Evolutionary conservation across 164 flowering plant genomes (phyloP).

Genomic region (Aristolochia californica): DNA sequence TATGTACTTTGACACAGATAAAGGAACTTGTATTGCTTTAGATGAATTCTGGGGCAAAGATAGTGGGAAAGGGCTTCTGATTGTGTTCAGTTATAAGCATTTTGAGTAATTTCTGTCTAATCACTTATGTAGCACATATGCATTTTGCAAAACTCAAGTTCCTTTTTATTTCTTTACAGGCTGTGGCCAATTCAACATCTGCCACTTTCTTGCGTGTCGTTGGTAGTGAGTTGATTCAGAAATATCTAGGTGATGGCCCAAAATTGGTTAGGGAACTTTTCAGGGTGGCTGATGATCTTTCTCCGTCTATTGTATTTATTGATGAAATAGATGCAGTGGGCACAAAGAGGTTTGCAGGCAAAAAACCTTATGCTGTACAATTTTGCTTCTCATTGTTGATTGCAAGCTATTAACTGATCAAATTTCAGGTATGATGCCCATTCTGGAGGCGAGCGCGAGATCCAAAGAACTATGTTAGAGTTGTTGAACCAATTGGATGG

Average conservation of each 20-base stretch:
- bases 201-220: slow-evolving; percentile 92
- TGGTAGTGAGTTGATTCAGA: slow-evolving; percentile 89
- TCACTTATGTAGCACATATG: no score
- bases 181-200: slow-evolving; percentile 92
- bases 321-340: slow-evolving; percentile 97
- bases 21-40: no score
- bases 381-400: neutral
- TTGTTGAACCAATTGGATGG: slow-evolving; percentile 89
- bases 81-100: no score
- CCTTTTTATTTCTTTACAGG: slow-evolving; percentile 29
- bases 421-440: slow-evolving; percentile 73
- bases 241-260: slow-evolving; percentile 94
- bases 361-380: neutral
- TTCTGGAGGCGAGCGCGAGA: slow-evolving; percentile 95
- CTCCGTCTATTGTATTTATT: slow-evolving; percentile 92
- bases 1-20: no score
- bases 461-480: slow-evolving; percentile 93
- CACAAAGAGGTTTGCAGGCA: slow-evolving; percentile 54
- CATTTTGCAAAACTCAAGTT: neutral
- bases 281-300: slow-evolving; percentile 90
- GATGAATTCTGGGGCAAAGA: no score
- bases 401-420: neutral
- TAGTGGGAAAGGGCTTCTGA: no score
- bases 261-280: slow-evolving; percentile 89
- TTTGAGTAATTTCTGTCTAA: no score